Conservation (phyloP, 1,284 basidiomycete species). For the Gomphus bonarii region DNA sequence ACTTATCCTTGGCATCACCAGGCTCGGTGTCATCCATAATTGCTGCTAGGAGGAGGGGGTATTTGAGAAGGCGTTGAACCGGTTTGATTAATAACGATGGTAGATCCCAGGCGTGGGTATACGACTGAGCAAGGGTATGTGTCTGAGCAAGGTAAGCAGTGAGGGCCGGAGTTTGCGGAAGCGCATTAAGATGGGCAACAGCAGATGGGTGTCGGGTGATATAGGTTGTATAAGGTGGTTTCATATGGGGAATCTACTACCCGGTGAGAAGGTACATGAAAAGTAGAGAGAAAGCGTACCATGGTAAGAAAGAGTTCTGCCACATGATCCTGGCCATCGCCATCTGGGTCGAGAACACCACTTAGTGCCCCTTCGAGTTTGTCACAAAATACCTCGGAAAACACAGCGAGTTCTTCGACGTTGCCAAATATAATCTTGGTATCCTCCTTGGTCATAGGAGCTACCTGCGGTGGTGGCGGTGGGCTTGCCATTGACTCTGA, state of each 20-base stretch:
- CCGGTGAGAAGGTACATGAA: neutral
- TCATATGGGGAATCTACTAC: conserved; percentile 62
- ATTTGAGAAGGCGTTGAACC: conserved; percentile 87
- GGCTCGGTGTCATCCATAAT: conserved; percentile 69
- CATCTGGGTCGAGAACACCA: conserved; percentile 37
- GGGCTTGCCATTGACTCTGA: conserved; percentile 22
- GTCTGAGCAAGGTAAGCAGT: conserved; percentile 59
- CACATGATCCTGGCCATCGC: conserved; percentile 57
- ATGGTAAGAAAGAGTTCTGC: conserved; percentile 68
- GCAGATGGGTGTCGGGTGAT: conserved; percentile 81
- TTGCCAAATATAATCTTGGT: conserved; percentile 72
- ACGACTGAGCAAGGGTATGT: conserved; percentile 54
- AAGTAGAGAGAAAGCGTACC: conserved; percentile 32
- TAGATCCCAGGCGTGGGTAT: conserved; percentile 90
- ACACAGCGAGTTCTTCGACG: conserved; percentile 61
- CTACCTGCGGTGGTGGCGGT: conserved; percentile 23
- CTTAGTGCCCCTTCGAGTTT: conserved; percentile 49
- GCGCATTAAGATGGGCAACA: conserved; percentile 53
- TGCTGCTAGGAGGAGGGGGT: conserved; percentile 75
- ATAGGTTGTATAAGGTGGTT: conserved; percentile 75
- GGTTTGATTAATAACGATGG: conserved; percentile 88
- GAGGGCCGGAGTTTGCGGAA: conserved; percentile 48
- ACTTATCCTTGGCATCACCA: conserved; percentile 66
- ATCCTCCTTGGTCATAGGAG: conserved; percentile 67
- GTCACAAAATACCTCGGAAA: conserved; percentile 59